phyloP scores from a whole-genome alignment of 2,329 filamentous ascomycete genomes.

The Hyphodiscus sp. region DNA sequence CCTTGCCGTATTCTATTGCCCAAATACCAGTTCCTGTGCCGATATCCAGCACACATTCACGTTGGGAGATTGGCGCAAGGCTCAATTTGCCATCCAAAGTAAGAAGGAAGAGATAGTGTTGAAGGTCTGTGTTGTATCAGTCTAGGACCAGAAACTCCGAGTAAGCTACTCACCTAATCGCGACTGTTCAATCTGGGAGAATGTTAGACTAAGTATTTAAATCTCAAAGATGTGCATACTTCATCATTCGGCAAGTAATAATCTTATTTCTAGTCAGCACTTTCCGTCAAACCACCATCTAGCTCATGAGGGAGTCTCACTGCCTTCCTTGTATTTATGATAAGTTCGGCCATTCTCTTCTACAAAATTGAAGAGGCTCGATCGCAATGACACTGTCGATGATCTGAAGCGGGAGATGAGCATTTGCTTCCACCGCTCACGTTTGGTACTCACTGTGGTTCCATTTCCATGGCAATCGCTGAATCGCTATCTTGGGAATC shows the following conservation, averaged over 20 bases:
- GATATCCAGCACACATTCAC: slow-evolving; percentile 10
- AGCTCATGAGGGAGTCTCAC: slow-evolving; percentile 3
- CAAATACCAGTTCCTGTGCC: slow-evolving; percentile 14
- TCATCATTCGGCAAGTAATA: slow-evolving; percentile 18
- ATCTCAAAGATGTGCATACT: background rate
- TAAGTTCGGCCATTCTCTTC: slow-evolving; percentile 28
- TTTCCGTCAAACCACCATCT: background rate
- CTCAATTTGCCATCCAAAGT: slow-evolving; percentile 7
- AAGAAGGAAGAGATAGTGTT: slow-evolving; percentile 13
- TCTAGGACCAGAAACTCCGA: background rate
- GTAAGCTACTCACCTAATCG: slow-evolving; percentile 1
- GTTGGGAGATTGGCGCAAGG: slow-evolving; percentile 13
- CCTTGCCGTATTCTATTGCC: slow-evolving; percentile 23
- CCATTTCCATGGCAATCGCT: too few relatives aligned
- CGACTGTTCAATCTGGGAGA: slow-evolving; percentile 1
- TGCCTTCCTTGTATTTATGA: slow-evolving; percentile 18
- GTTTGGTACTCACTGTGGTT: too few relatives aligned
- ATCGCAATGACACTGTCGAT: slow-evolving; percentile 14
- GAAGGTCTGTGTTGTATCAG: slow-evolving; percentile 7
- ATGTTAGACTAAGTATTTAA: background rate
- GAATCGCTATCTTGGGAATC: too few relatives aligned
- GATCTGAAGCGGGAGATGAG: too few relatives aligned
- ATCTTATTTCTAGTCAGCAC: slow-evolving; percentile 6
- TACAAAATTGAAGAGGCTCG: slow-evolving; percentile 33
- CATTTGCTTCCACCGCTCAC: too few relatives aligned